phyloP scores from a whole-genome alignment of 75 land plant species.

The Cupressus sempervirens region DNA sequence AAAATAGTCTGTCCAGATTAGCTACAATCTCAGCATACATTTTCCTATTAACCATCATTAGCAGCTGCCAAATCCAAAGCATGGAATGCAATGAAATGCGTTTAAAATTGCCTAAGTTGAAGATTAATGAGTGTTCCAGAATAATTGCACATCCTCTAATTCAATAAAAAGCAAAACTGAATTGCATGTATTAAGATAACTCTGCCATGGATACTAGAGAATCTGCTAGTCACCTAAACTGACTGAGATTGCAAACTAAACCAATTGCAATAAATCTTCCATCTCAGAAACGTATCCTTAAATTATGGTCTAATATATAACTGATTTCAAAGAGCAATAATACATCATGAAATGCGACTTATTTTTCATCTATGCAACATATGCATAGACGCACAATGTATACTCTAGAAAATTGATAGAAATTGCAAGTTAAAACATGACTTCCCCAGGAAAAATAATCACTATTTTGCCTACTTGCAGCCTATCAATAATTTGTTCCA shows the following conservation, averaged over 20 bases:
- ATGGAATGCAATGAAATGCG: not conserved
- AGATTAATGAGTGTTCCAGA: not conserved
- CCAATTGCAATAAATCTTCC: not conserved
- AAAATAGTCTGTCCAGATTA: too few relatives aligned
- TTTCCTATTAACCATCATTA: not conserved
- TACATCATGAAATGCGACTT: not conserved
- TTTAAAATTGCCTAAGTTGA: not conserved
- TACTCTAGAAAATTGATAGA: not conserved
- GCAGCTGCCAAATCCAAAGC: not conserved
- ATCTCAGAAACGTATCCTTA: not conserved
- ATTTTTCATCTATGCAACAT: conserved; percentile 1
- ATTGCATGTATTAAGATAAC: not conserved
- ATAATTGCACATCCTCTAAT: not conserved
- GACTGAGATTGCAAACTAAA: not conserved
- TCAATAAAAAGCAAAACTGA: not conserved
- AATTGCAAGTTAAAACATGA: not conserved
- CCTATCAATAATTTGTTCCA: not conserved
- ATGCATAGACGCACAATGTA: conserved; percentile 2
- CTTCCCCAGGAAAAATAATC: conserved; percentile 5
- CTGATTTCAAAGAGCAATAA: not conserved
- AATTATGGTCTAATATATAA: not conserved
- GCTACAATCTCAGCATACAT: too few relatives aligned
- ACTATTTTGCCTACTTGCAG: not conserved
- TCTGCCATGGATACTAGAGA: not conserved
- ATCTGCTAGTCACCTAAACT: not conserved